Conservation (phyloP, 148 eudicot species). For the Tetragonia tetragonoides region DNA sequence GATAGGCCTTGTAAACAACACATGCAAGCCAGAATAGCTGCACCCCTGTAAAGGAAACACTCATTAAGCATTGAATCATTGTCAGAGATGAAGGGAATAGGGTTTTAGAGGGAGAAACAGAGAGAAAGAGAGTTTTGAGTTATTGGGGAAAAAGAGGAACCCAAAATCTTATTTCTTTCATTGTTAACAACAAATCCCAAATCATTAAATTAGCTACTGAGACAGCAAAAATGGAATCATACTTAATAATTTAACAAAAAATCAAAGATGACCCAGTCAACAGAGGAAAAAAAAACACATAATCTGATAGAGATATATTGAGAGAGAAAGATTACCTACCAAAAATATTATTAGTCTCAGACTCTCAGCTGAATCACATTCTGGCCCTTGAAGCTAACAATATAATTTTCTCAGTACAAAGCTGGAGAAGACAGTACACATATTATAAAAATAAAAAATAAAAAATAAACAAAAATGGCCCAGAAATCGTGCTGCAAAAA, state of each 20-base stretch:
- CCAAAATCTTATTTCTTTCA: conserved; percentile 3
- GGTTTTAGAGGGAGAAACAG: conserved; percentile 11
- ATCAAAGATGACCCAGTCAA: neutral
- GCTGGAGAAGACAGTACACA: conserved; percentile 25
- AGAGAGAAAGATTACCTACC: conserved; percentile 22
- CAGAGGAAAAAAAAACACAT: neutral
- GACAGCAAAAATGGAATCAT: conserved; percentile 13
- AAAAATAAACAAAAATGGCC: conserved; percentile 22
- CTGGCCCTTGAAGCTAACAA: conserved; percentile 22
- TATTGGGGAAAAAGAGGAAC: neutral
- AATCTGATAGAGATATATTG: neutral
- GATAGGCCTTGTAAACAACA: conserved; percentile 18
- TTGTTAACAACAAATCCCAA: neutral
- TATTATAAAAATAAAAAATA: neutral
- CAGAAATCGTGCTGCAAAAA: conserved; percentile 35
- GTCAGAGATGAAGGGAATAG: conserved; percentile 2
- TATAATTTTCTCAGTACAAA: neutral
- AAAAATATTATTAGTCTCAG: conserved; percentile 1
- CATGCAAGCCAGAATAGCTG: conserved; percentile 28
- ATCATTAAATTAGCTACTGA: conserved; percentile 8
- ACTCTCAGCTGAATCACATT: conserved; percentile 29
- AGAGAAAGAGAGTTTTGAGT: neutral
- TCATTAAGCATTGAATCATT: conserved; percentile 25
- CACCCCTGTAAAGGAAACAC: conserved; percentile 30
- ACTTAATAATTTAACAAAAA: conserved; percentile 2